Conservation (phyloP, 805 yeast species). For the Blastobotrys americana region DNA sequence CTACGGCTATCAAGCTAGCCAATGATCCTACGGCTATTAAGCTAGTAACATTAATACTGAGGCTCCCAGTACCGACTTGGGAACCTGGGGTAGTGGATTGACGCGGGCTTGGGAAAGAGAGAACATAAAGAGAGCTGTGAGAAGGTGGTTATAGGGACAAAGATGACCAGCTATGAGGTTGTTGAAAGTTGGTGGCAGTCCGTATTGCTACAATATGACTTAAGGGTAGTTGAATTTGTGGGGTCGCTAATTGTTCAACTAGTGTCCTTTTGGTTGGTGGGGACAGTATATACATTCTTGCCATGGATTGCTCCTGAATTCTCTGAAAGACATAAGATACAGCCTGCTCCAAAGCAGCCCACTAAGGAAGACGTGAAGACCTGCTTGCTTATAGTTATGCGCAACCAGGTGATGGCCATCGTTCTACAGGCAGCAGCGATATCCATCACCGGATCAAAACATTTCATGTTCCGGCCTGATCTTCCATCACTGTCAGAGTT, state of each 20-base stretch:
- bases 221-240: background rate
- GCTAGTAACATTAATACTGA: no score
- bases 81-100: no score
- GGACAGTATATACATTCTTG: background rate
- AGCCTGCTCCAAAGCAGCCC: constrained; percentile 11
- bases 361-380: constrained; percentile 10
- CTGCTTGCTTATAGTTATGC: constrained; percentile 9
- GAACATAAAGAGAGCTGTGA: no score
- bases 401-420: constrained; percentile 6
- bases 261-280: background rate
- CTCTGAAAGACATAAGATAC: constrained; percentile 14
- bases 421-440: constrained; percentile 3
- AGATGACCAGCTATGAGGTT: no score
- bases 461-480: background rate
- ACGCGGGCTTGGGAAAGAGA: no score
- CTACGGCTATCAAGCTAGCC: no score
- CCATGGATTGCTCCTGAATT: constrained; percentile 7
- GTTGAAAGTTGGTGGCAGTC: constrained; percentile 6
- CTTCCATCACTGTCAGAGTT: constrained; percentile 1
- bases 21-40: no score
- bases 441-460: background rate
- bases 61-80: no score
- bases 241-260: background rate
- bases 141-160: no score
- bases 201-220: constrained; percentile 11